phyloP scores from a whole-genome alignment of 306 rosid genomes.

The Adenanthera pavonina region DNA sequence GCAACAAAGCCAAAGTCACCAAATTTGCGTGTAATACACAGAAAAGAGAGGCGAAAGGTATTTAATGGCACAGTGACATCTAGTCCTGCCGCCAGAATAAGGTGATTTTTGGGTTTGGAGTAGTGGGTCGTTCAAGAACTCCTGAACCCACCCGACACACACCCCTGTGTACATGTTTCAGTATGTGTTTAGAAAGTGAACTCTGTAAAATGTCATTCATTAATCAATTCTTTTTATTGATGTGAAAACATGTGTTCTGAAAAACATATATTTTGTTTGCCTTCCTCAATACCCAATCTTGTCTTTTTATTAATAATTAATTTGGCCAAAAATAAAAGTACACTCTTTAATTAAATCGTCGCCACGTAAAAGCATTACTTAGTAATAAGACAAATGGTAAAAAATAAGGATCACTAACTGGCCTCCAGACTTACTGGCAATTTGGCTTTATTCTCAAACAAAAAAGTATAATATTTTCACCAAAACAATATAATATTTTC shows the following conservation, averaged over 20 bases:
- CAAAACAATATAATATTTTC: no score
- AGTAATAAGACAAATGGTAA: no score
- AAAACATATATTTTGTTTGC: no score
- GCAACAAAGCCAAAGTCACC: constrained; percentile 85
- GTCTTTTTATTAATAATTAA: no score
- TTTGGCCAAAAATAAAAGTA: no score
- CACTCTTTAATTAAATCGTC: no score
- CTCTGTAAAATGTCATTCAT: not conserved
- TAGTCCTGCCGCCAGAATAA: constrained; percentile 77
- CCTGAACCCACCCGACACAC: constrained; percentile 54
- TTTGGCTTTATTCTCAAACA: no score
- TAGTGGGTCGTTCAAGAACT: constrained; percentile 56
- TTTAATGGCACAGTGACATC: constrained; percentile 54
- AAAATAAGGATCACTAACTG: no score
- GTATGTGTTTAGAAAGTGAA: not conserved
- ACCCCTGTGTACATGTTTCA: not conserved
- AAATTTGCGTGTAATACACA: constrained; percentile 64
- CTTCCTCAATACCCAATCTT: no score
- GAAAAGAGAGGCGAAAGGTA: constrained; percentile 63
- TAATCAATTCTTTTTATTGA: not conserved
- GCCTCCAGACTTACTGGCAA: no score
- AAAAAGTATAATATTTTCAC: no score
- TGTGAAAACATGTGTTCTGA: not conserved
- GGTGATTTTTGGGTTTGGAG: constrained; percentile 44
- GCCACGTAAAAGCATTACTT: no score